These are phyloP conservation scores for Fusarium poae DNA, from an alignment of 2,329 filamentous ascomycete genomes.

Conservation along the genomic window DNA sequence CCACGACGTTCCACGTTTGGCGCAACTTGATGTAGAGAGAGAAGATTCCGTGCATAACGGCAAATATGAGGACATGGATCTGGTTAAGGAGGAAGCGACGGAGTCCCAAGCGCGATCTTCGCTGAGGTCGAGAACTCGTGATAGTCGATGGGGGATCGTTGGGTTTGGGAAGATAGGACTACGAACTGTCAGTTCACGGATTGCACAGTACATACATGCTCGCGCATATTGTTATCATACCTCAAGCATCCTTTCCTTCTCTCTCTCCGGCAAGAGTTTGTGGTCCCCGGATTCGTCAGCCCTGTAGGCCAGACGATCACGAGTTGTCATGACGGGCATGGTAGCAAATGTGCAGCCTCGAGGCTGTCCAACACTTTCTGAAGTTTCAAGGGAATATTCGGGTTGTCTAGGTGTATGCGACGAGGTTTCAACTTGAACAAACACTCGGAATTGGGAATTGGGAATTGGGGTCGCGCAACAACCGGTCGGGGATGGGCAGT, in stretches of 20 bases:
- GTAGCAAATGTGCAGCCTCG: slow-evolving; percentile 47
- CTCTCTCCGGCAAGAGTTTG: slow-evolving; percentile 53
- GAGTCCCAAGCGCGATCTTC: slow-evolving; percentile 65
- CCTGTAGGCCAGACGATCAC: slow-evolving; percentile 57
- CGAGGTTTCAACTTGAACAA: not conserved
- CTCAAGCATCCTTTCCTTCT: slow-evolving; percentile 55
- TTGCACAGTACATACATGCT: not conserved
- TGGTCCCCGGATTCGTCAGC: slow-evolving; percentile 56
- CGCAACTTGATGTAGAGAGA: slow-evolving; percentile 88
- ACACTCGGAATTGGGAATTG: slow-evolving; percentile 3
- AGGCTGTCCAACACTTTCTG: slow-evolving; percentile 44
- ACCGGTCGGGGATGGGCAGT: slow-evolving; percentile 26
- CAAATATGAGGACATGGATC: slow-evolving; percentile 76
- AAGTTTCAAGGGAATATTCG: not conserved
- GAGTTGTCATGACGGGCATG: slow-evolving; percentile 54
- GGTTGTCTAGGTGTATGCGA: not conserved
- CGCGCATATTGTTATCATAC: slow-evolving; percentile 47
- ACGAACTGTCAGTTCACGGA: slow-evolving; percentile 3
- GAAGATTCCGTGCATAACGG: slow-evolving; percentile 82
- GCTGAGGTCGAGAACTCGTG: slow-evolving; percentile 44
- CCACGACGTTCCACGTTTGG: slow-evolving; percentile 81
- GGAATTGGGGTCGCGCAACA: slow-evolving; percentile 24
- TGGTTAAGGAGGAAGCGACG: slow-evolving; percentile 72
- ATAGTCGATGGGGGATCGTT: slow-evolving; percentile 51
- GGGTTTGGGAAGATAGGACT: slow-evolving; percentile 55